Conservation (phyloP, 495 filamentous ascomycete genomes). For the Clavariopsis aquatica region DNA sequence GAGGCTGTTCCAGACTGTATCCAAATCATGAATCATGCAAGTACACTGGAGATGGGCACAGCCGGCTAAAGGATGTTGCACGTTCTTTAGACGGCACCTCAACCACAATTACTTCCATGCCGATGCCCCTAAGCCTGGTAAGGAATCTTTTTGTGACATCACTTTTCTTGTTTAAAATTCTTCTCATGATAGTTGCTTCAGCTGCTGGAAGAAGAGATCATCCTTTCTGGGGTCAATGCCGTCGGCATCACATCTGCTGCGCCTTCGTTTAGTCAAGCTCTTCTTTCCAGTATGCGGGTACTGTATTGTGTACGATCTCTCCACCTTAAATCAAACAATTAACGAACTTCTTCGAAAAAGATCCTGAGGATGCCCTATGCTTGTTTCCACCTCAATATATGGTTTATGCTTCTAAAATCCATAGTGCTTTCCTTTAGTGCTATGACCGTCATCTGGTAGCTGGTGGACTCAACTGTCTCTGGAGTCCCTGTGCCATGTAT, state of each 20-base stretch:
- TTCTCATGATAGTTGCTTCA: constrained; percentile 57
- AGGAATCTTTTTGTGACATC: neutral
- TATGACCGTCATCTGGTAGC: constrained; percentile 62
- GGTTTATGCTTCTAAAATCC: constrained; percentile 60
- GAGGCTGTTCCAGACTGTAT: no score
- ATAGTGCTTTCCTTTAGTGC: constrained; percentile 60
- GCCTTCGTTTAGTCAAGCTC: neutral
- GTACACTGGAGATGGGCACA: no score
- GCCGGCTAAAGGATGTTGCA: no score
- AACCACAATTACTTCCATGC: neutral
- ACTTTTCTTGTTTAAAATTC: constrained; percentile 37
- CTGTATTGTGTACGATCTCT: constrained; percentile 4
- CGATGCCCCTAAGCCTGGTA: neutral
- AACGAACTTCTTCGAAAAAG: constrained; percentile 59
- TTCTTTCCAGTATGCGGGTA: constrained; percentile 1
- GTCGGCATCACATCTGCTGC: constrained; percentile 3
- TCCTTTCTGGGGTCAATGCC: constrained; percentile 44
- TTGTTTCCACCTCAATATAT: constrained; percentile 55
- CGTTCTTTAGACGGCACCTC: no score
- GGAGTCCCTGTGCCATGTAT: constrained; percentile 56
- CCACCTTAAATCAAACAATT: constrained; percentile 45
- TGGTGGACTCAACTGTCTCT: constrained; percentile 58
- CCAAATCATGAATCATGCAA: no score
- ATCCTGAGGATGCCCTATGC: constrained; percentile 63
- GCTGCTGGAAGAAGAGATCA: constrained; percentile 48